Evolutionary conservation across 2,329 filamentous ascomycete genomes (phyloP).

Genomic region (Colletotrichum tropicale): DNA sequence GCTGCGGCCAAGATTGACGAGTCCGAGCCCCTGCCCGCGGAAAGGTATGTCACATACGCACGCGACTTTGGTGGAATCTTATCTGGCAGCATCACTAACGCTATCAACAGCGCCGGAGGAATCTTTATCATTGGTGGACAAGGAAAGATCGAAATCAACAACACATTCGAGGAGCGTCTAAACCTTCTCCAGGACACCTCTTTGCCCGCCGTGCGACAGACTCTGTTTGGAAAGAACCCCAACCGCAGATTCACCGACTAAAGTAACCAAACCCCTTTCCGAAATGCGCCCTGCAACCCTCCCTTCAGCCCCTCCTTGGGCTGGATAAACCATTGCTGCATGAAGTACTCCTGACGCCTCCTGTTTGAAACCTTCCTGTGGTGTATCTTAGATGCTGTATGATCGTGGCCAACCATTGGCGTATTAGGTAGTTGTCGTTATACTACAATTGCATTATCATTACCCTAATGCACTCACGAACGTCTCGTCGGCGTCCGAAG

Average conservation of each 20-base stretch:
- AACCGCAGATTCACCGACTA: constrained; percentile 97
- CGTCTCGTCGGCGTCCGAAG: constrained; percentile 12
- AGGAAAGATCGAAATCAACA: constrained; percentile 98
- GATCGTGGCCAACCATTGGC: constrained; percentile 20
- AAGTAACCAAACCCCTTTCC: constrained; percentile 21
- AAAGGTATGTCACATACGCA: constrained; percentile 67
- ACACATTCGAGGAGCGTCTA: constrained; percentile 93
- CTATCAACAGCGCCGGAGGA: constrained; percentile 78
- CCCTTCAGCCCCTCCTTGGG: not conserved
- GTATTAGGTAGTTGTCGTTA: constrained; percentile 21
- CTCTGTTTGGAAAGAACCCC: constrained; percentile 90
- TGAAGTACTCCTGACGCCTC: constrained; percentile 12
- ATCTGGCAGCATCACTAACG: not conserved
- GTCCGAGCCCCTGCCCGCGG: constrained; percentile 78
- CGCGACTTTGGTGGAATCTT: not conserved
- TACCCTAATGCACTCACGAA: constrained; percentile 14
- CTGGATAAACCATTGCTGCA: constrained; percentile 3
- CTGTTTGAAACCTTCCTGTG: constrained; percentile 19
- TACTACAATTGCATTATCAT: constrained; percentile 16
- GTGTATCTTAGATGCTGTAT: constrained; percentile 25
- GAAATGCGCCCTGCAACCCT: not conserved
- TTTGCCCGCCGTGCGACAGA: constrained; percentile 82
- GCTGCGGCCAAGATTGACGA: constrained; percentile 77
- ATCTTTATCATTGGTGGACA: constrained; percentile 78
- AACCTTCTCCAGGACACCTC: constrained; percentile 83